Base-by-base conservation (phyloP, 1,284 basidiomycete genomes). In the Pholiota adiposa region DNA sequence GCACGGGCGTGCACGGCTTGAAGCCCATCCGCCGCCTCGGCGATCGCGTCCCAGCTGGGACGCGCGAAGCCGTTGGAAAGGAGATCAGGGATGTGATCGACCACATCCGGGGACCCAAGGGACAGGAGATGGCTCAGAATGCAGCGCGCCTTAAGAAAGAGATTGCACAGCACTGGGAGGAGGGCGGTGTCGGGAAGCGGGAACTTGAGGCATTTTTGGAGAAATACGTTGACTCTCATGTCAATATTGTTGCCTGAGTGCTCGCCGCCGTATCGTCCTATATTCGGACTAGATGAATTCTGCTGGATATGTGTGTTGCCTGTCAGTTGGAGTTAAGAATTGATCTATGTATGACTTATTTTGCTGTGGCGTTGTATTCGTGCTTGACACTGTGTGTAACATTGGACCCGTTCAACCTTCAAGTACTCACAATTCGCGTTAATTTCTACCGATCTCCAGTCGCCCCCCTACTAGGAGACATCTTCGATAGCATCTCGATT, bases 1-100 rank as follows among this genome's bases (percentile, higher is more conserved):
- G 62, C 12, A 63, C 58, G 2, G 62, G 62, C 25, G 56, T 52
- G 21, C 27, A 54, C 7, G 62, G 59, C 4, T 36, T 63, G 34
- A 63, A 63, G 56, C 62, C 62, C 1, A n/a, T 61, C 2, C 51
- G 48, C 27, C 44, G 62, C 12, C 59, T 58, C 25, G 59, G 59
- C 7, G 54, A 33, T 7, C 59, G 52, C n/a, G 23, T 27, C 1
- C 55, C 62, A 14, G 51, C 56, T 12, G 62, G 62, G 7, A 61
- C 62, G 1, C 59, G 56, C 1, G 56, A 55, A 19, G 62, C 62
- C 4, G 59, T 63, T 11, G 59, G 54, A 3, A 16, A 19, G 6
- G 62, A 63, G 31, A 61, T 63, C 40, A 54, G 56, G 14, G 54
- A 46, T 1, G 44, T 63, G 16, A 43, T 63, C 31, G 59, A 56